Evolutionary conservation across 164 flowering plant genomes (phyloP).

Genomic region (Saururus chinensis): DNA sequence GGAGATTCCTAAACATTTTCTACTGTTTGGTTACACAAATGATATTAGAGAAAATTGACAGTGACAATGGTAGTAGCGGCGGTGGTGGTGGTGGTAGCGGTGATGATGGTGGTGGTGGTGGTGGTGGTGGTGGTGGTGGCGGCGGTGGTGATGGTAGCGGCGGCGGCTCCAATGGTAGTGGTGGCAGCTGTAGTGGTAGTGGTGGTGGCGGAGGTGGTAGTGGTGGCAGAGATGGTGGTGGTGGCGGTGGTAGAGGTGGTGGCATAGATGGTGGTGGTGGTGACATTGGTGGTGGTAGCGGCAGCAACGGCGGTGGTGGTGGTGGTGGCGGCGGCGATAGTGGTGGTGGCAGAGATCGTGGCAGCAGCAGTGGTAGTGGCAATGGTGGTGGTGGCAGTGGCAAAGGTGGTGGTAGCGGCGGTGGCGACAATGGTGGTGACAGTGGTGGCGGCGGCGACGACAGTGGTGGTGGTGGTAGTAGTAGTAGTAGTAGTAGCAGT

Average conservation of each 20-base stretch:
- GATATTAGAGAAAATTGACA: too few relatives aligned
- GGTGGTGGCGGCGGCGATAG: not conserved
- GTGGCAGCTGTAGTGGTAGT: not conserved
- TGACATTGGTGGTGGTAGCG: not conserved
- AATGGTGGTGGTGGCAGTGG: too few relatives aligned
- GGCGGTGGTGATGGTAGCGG: not conserved
- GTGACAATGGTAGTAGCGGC: too few relatives aligned
- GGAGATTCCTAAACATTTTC: too few relatives aligned
- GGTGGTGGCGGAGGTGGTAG: too few relatives aligned
- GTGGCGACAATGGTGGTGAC: too few relatives aligned
- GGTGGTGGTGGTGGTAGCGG: not conserved
- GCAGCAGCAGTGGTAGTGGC: not conserved
- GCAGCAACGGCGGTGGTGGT: not conserved
- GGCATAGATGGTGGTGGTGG: too few relatives aligned
- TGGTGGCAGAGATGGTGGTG: not conserved
- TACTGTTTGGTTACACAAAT: too few relatives aligned
- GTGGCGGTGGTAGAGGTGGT: not conserved
- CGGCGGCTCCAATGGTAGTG: not conserved
- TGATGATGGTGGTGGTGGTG: not conserved
- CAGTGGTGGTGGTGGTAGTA: too few relatives aligned
- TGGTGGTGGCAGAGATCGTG: not conserved
- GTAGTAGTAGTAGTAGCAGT: too few relatives aligned
- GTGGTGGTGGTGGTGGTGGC: not conserved
- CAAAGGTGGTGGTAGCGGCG: too few relatives aligned
- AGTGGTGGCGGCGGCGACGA: too few relatives aligned